Base-by-base conservation (phyloP, 2,329 filamentous ascomycete species). In the Pseudohalonectria lignicola region DNA sequence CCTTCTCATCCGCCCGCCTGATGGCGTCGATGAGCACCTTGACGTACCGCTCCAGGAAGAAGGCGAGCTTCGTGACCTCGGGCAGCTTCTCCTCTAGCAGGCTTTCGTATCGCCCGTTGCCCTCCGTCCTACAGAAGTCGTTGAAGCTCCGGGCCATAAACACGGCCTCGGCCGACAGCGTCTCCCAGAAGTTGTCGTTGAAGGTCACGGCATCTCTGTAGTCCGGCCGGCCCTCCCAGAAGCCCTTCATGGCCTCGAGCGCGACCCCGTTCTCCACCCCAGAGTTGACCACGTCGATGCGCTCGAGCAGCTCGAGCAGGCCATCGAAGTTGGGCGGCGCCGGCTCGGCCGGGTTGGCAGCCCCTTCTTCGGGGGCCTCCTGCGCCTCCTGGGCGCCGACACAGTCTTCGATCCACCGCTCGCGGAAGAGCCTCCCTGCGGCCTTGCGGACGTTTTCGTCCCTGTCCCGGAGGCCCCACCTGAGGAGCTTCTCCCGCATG, bases 391-490 rank as follows among this genome's bases (percentile, higher is more conserved):
- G 65, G 2, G 74, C 68, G 2, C 81, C 81, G 5, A 84, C 87
- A 50, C 88, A 95, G 53, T 96, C 86, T 53, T 96, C 90, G 43
- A 98, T 90, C 92, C 92, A 98, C n/a, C 86, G 77, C 53, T 95
- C 88, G 43, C 83, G 79, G 63, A 98, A 98, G 6, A 96, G 68
- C 33, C 85, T 81, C 7, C 84, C 86, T 4, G 92, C 85, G 8
- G 90, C 90, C 56, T 94, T 94, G 37, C 88, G 79, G 11, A 98
- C 92, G 48, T 83, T 86, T 47, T 96, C 90, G 48, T 98, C 92
- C 57, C 92, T 77, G 56, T 98, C 92, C 29, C 88, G 79, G 30
- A 98, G 66, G 36, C 92, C 92, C 92, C 92, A 98, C 29, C 92
- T 77, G 20, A 98, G 71, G 23, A 98, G 70, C 59, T 96, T 96